A percentile compares a stretch with the other conserved stretches of the same genome.
phyloP scores from a whole-genome alignment of 148 eudicot genomes.

The Diospyros kaki region DNA sequence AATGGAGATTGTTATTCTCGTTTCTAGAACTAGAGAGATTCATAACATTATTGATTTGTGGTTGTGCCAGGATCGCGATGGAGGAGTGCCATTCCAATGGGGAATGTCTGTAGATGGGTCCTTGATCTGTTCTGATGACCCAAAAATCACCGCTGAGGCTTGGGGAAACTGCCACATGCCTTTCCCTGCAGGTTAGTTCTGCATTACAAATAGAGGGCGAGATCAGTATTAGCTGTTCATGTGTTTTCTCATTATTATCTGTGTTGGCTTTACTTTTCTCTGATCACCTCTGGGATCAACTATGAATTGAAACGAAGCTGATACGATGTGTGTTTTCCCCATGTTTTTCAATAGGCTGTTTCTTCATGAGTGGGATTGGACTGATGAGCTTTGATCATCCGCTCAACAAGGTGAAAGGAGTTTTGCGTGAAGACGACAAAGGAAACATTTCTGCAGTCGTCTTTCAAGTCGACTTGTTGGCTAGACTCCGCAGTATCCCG shows the following conservation, averaged over 20 bases:
- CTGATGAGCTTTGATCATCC: conserved; percentile 43
- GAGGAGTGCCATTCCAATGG: conserved; percentile 32
- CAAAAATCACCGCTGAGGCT: conserved; percentile 24
- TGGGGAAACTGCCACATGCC: conserved; percentile 33
- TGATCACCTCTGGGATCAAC: too few species aligned
- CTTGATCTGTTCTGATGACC: conserved; percentile 34
- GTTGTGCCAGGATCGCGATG: conserved; percentile 30
- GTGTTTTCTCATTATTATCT: too few species aligned
- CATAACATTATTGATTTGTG: too few species aligned
- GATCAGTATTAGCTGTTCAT: too few species aligned
- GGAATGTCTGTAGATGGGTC: conserved; percentile 24
- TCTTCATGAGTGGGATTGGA: conserved; percentile 29
- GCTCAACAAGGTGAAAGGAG: conserved; percentile 28
- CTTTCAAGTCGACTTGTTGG: conserved; percentile 38
- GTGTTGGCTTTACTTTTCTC: too few species aligned
- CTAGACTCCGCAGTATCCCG: conserved; percentile 36
- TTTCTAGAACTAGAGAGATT: too few species aligned
- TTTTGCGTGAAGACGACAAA: conserved; percentile 21
- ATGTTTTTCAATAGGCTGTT: conserved; percentile 24
- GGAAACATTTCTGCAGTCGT: conserved; percentile 30
- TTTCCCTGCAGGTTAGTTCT: conserved; percentile 34
- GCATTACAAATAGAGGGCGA: neutral
- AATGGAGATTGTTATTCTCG: too few species aligned
- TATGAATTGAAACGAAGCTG: too few species aligned
- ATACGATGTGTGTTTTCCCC: neutral